Percentiles rank a stretch among this genome's conserved stretches.
Evolutionary conservation across 140 eudicot species (phyloP).

Genomic region (Cichorium intybus): DNA sequence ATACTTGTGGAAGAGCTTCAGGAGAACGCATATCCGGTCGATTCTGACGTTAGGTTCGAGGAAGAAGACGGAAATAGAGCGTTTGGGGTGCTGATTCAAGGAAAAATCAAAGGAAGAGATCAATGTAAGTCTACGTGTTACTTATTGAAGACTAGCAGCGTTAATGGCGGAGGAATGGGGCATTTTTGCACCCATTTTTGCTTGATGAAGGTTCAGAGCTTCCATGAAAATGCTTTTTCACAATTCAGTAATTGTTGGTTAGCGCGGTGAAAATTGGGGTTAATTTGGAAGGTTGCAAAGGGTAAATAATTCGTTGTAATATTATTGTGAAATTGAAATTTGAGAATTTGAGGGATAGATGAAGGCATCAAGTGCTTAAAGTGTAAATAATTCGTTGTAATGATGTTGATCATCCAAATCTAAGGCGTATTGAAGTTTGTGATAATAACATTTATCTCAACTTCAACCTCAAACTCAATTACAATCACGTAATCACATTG

Average conservation of each 20-base stretch:
- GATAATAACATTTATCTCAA: too few species aligned
- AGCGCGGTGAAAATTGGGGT: constrained; percentile 9
- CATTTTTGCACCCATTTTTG: constrained; percentile 68
- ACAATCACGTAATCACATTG: too few species aligned
- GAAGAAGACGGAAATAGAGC: constrained; percentile 37
- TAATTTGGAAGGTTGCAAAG: background rate
- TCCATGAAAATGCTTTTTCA: constrained; percentile 46
- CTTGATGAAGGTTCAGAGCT: constrained; percentile 58
- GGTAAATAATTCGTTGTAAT: constrained; percentile 8
- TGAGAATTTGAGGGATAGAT: too few species aligned
- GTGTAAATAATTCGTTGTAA: constrained; percentile 5
- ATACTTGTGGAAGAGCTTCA: constrained; percentile 59
- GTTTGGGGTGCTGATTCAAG: constrained; percentile 68
- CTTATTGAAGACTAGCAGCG: constrained; percentile 73
- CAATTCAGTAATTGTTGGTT: constrained; percentile 69
- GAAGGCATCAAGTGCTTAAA: too few species aligned
- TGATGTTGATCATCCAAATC: background rate
- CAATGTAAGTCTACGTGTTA: constrained; percentile 57
- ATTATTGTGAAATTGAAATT: background rate
- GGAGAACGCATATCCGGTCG: background rate
- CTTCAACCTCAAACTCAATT: too few species aligned
- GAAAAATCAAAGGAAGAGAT: constrained; percentile 48
- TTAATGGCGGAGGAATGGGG: constrained; percentile 51
- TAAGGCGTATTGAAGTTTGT: too few species aligned
- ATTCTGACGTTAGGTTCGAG: background rate